Base-by-base conservation (phyloP, 2,329 filamentous ascomycete species). In the Chaetomium olivaceum region DNA sequence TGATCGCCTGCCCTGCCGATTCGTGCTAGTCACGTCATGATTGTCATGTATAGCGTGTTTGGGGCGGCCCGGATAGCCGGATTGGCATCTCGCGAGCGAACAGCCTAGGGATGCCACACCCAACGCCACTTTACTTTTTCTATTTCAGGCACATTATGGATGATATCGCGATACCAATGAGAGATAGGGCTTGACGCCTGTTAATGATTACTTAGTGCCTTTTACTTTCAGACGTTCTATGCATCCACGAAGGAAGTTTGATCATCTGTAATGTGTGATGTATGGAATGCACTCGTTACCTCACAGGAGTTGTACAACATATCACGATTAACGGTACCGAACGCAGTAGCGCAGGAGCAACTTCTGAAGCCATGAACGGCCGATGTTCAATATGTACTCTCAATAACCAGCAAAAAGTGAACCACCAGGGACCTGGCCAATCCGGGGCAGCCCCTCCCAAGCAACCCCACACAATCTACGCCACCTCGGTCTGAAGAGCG, bases 1-100 rank as follows among this genome's bases (percentile, higher is more conserved):
- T 61, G 4, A 67, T 73, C 50, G 72, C 65, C 27, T 73, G 72
- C 69, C 72, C 72, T 2, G n/a, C 59, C 51, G 36, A 67, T 33
- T 21, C 29, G 48, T 73, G 72, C 70, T 73, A 71, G 46, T 23
- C 61, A 29, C 14, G 19, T 31, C 11, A 16, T 31, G 59, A n/a
- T n/a, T 31, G 62, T 56, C n/a, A 21, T 21, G 23, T 51, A 62
- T 23, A n/a, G 23, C 23, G 27, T 43, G 23, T 50, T 57, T n/a
- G 27, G 52, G 52, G 27, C 27, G 52, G 27, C 50, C 23, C 14
- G 8, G 23, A 52, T 52, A 23, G 23, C 12, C 12, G 50, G 14
- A 16, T 55, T n/a, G 52, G 25, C 29, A 31, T 55, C 52, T 23
- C n/a, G 7, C 39, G 7, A 4, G 39, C 16, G 21, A 11, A 43